phyloP scores from a whole-genome alignment of 2,329 filamentous ascomycete genomes.

The Pseudogymnoascus pannorum region DNA sequence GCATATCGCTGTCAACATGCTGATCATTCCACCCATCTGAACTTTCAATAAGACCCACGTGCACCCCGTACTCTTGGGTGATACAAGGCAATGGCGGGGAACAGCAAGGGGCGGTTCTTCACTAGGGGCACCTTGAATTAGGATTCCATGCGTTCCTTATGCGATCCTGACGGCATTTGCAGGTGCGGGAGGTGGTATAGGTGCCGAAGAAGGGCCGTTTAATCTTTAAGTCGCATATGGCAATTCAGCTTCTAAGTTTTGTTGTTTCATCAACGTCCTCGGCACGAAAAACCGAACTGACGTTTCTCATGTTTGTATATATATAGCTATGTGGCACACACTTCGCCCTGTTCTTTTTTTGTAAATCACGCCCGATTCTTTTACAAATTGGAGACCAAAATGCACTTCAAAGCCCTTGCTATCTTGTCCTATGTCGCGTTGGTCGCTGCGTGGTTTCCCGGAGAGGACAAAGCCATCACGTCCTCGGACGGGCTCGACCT shows the following conservation, averaged over 20 bases:
- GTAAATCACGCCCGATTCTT: background rate
- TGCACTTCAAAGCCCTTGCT: background rate
- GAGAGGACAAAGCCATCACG: constrained; percentile 14
- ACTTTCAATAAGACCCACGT: background rate
- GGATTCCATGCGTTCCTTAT: constrained; percentile 1
- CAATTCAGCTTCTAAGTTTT: too few species aligned
- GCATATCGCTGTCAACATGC: background rate
- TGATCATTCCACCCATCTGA: background rate
- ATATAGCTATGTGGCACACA: background rate
- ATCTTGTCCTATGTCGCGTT: constrained; percentile 1
- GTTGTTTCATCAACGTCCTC: background rate
- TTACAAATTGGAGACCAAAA: background rate
- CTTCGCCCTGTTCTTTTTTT: background rate
- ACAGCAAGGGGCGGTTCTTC: background rate
- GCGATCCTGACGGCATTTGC: background rate
- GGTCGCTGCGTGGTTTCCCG: constrained; percentile 18
- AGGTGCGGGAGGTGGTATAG: background rate
- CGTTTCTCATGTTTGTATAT: background rate
- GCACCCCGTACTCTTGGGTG: background rate
- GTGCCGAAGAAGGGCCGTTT: constrained; percentile 6
- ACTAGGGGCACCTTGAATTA: background rate
- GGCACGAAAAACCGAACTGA: background rate
- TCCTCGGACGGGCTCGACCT: constrained; percentile 13
- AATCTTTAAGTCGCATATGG: background rate
- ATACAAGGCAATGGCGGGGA: background rate